Evolutionary conservation across 2,329 filamentous ascomycete genomes (phyloP).

Genomic region (Pseudogymnoascus sp.): DNA sequence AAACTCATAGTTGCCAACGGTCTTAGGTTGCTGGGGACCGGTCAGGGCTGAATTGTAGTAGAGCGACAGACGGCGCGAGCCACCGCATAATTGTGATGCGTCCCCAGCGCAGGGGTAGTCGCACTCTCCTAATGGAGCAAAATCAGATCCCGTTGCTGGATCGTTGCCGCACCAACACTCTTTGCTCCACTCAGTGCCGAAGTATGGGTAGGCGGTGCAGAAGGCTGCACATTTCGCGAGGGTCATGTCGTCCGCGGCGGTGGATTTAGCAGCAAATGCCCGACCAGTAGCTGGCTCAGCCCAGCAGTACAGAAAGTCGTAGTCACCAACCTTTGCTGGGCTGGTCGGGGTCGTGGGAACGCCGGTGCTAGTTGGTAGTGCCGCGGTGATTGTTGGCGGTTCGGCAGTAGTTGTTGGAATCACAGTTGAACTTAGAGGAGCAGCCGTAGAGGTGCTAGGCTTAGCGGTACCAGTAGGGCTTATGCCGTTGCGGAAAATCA

Average conservation of each 20-base stretch:
- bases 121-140: background rate
- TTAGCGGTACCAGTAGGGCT: constrained; percentile 8
- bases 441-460: background rate
- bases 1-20: constrained; percentile 19
- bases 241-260: background rate
- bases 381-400: too few relatives aligned
- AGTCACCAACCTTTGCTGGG: constrained; percentile 36
- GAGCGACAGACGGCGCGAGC: background rate
- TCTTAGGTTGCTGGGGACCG: background rate
- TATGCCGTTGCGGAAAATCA: constrained; percentile 10
- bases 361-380: background rate
- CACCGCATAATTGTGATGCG: background rate
- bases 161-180: constrained; percentile 16
- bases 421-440: background rate
- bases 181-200: constrained; percentile 23
- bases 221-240: constrained; percentile 18
- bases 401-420: background rate
- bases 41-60: background rate
- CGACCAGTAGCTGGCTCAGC: constrained; percentile 16
- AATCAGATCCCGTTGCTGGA: background rate
- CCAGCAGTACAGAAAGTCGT: constrained; percentile 20
- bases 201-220: constrained; percentile 22
- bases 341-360: constrained; percentile 38
- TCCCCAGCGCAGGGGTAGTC: background rate
- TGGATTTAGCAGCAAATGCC: constrained; percentile 14